Conservation (phyloP, 805 yeast species). For the Kodamaea sagamina region DNA sequence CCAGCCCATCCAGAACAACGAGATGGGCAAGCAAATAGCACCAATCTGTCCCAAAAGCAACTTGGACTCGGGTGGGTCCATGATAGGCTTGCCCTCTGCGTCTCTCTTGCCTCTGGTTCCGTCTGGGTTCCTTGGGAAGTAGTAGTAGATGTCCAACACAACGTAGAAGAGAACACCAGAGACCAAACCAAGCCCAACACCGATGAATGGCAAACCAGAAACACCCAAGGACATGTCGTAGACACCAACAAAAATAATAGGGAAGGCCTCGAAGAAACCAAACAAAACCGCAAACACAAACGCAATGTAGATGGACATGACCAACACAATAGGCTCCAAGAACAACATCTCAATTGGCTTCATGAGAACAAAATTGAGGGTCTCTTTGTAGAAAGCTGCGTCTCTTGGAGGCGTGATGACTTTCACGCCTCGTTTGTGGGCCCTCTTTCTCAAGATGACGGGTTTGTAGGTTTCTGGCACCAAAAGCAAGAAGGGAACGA, state of each 20-base stretch:
- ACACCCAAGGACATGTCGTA: slow-evolving; percentile 61
- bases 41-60: slow-evolving; percentile 66
- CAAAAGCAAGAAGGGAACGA: slow-evolving; percentile 50
- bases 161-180: slow-evolving; percentile 55
- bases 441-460: slow-evolving; percentile 60
- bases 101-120: slow-evolving; percentile 61
- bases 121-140: slow-evolving; percentile 59
- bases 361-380: slow-evolving; percentile 52
- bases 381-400: slow-evolving; percentile 42
- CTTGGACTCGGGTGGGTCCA: slow-evolving; percentile 62
- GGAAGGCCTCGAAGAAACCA: slow-evolving; percentile 80
- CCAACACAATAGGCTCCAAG: slow-evolving; percentile 72
- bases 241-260: slow-evolving; percentile 67
- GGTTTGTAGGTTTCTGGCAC: slow-evolving; percentile 79
- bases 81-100: slow-evolving; percentile 53
- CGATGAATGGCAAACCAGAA: slow-evolving; percentile 69
- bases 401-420: slow-evolving; percentile 36
- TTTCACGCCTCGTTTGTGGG: slow-evolving; percentile 57
- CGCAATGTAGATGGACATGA: slow-evolving; percentile 68
- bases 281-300: slow-evolving; percentile 76
- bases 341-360: slow-evolving; percentile 70
- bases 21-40: slow-evolving; percentile 62
- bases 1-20: slow-evolving; percentile 85
- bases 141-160: slow-evolving; percentile 48
- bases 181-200: slow-evolving; percentile 68